These are phyloP conservation scores for Exserohilum rostratum DNA, from an alignment of 2,329 filamentous ascomycete species.

Conservation along the genomic window DNA sequence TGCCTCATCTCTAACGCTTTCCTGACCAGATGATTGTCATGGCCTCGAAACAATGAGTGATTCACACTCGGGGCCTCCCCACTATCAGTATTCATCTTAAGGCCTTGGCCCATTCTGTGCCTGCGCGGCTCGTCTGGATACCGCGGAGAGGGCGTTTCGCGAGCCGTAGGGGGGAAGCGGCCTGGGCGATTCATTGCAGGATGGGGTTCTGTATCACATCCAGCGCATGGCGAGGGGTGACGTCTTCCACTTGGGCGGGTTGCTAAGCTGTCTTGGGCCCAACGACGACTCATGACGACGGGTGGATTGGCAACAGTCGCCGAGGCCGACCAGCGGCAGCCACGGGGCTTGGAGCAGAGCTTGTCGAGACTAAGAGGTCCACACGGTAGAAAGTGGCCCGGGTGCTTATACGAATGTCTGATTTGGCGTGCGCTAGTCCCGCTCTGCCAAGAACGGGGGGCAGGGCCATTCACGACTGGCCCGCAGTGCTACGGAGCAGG, in stretches of 20 bases:
- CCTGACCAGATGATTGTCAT: neutral
- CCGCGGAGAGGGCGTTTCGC: conserved; percentile 7
- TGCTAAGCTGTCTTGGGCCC: neutral
- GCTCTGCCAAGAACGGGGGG: neutral
- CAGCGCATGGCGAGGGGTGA: conserved; percentile 19
- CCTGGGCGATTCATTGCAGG: neutral
- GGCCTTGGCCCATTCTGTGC: conserved; percentile 2
- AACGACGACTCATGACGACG: conserved; percentile 15
- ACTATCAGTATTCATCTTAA: neutral
- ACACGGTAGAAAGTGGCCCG: conserved; percentile 3
- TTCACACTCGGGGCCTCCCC: conserved; percentile 15
- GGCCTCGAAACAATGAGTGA: conserved; percentile 24
- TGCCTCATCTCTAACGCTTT: conserved; percentile 2
- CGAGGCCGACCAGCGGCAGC: conserved; percentile 8
- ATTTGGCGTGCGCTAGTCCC: neutral
- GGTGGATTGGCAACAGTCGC: conserved; percentile 13
- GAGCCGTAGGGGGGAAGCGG: neutral
- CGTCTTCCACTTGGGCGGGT: conserved; percentile 12
- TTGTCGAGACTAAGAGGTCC: conserved; percentile 14
- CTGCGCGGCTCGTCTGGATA: conserved; percentile 8
- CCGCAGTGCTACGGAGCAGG: conserved; percentile 4
- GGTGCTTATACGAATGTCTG: neutral
- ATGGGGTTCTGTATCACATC: conserved; percentile 12
- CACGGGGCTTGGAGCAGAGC: conserved; percentile 14
- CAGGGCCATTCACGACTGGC: neutral